These are phyloP conservation scores for Bremia lactucae DNA, from an alignment of 352 stramenopile genomes.

Conservation along the genomic window DNA sequence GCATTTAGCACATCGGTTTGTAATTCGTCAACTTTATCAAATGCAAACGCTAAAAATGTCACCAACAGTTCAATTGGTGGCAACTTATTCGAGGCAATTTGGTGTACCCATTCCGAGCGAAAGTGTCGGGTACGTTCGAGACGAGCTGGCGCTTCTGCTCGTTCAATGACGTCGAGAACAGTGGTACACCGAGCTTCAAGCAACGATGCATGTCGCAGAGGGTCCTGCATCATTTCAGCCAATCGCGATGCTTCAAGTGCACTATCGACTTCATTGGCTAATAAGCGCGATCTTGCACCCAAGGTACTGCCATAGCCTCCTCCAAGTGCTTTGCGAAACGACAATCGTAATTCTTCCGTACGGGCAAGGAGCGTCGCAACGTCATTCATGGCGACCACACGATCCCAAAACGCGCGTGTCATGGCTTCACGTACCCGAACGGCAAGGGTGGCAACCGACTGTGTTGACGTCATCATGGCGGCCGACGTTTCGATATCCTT, in stretches of 20 bases:
- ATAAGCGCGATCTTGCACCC: conserved; percentile 7
- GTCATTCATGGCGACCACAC: conserved; percentile 37
- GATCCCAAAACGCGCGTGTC: conserved; percentile 63
- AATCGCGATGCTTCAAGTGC: conserved; percentile 26
- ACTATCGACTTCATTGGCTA: conserved; percentile 30
- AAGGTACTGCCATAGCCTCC: conserved; percentile 16
- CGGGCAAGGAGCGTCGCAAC: conserved; percentile 30
- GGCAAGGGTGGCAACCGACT: conserved; percentile 19
- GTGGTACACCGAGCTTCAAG: conserved; percentile 32
- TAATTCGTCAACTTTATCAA: conserved; percentile 58
- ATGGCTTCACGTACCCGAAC: conserved; percentile 39
- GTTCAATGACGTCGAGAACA: conserved; percentile 37
- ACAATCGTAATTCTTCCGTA: conserved; percentile 38
- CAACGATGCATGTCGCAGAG: conserved; percentile 13
- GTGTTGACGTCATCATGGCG: conserved; percentile 7
- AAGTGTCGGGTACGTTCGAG: conserved; percentile 35
- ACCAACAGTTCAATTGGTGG: conserved; percentile 28
- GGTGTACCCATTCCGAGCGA: conserved; percentile 17
- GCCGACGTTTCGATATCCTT: conserved; percentile 17
- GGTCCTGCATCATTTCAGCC: conserved; percentile 26
- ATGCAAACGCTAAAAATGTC: conserved; percentile 51
- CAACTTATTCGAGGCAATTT: conserved; percentile 14
- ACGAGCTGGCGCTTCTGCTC: conserved; percentile 39
- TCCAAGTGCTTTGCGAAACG: conserved; percentile 29
- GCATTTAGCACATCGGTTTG: conserved; percentile 50